Base-by-base conservation (phyloP, 345 rosid species). In the Linum usitatissimum region DNA sequence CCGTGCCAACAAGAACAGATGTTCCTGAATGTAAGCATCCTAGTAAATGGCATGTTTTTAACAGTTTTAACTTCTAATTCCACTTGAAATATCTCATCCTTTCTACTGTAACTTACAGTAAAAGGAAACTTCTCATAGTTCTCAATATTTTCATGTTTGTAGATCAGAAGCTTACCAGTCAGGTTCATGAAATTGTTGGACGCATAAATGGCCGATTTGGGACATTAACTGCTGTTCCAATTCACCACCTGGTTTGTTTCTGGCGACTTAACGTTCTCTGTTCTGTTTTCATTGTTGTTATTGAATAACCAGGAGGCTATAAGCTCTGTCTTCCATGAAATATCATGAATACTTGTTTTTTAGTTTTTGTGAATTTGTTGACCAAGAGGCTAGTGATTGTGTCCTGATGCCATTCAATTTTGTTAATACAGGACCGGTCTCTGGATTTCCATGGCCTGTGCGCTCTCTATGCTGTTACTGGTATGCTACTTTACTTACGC, bases 181-280 rank as follows among this genome's bases (percentile, higher is more conserved):
- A 93, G 78, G 99, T 93, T 78, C 99, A 93, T 79, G 99, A 93
- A 78, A 93, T 93, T 73, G 99, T 93, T 69, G 99, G 99, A 61
- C 90, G 99, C 67, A 93, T 93, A 57, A 94, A 94, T 82, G 99
- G 99, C 49, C 86, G 99, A 70, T 94, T 94, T 86, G 99, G 97
- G 71, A 80, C 99, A 38, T 75, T 90, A 68, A 86, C 97, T 70
- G 75, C 95, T 57, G 95, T 90, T 64, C 99, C 97, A 36, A 90
- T 94, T 74, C 99, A 90, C 75, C 96, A 94, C 67, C 85, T 94
- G 96, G 99, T 90, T 17, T 71, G 79, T 76, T 63, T 68, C 71
- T 62, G 18, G 64, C 66, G 68, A 63, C 53, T 53, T 18, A 28
- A 42, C 59, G 18, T 3, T 13, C 17, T 45, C 17, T 13, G 4